Conservation (phyloP, 2,329 filamentous ascomycete species). For the Fusarium transvaalense region DNA sequence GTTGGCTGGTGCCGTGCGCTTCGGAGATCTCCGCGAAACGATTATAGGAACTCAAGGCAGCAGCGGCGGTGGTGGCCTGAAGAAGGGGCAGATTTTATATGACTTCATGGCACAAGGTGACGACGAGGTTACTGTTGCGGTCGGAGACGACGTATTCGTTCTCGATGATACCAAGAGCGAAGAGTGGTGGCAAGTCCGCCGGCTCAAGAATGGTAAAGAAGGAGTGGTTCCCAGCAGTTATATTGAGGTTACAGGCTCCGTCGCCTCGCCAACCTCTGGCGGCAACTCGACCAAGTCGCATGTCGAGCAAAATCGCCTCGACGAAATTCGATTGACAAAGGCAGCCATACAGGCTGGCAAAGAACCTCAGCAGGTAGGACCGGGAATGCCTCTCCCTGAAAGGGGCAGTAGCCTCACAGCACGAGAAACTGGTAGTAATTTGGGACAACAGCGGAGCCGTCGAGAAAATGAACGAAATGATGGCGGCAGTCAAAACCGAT, state of each 20-base stretch:
- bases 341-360: constrained; percentile 77
- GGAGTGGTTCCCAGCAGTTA: constrained; percentile 98
- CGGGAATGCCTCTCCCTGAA: constrained; percentile 79
- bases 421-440: constrained; percentile 74
- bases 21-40: constrained; percentile 87
- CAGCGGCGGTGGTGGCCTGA: constrained; percentile 58
- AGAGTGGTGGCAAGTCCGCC: constrained; percentile 97
- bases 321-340: constrained; percentile 86
- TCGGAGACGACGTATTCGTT: constrained; percentile 91
- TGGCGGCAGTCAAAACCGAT: constrained; percentile 63
- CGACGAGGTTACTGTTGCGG: constrained; percentile 92
- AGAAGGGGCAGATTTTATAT: constrained; percentile 89
- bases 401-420: constrained; percentile 82
- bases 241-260: constrained; percentile 83
- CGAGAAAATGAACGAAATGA: constrained; percentile 76
- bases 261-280: constrained; percentile 62
- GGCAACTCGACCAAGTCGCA: constrained; percentile 70
- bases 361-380: constrained; percentile 75
- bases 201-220: constrained; percentile 91
- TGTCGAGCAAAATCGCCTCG: constrained; percentile 81
- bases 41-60: constrained; percentile 79
- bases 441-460: constrained; percentile 76
- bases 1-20: constrained; percentile 84
- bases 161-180: constrained; percentile 92
- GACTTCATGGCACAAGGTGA: constrained; percentile 97